Conservation (phyloP, 352 stramenopile species). For the Phytopythium montanum region DNA sequence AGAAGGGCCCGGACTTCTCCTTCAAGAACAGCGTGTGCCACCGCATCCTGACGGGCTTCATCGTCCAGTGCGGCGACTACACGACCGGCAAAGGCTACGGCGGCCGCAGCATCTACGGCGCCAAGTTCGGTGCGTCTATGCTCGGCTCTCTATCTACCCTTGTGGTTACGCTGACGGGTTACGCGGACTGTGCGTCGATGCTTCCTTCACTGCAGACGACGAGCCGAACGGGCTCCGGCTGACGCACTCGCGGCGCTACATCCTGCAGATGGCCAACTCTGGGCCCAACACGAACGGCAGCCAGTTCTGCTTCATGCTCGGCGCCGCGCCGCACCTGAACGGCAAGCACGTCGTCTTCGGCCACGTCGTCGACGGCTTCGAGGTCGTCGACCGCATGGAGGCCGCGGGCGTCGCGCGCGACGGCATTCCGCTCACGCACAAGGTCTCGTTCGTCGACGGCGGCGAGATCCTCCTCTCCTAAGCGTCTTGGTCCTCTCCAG, state of each 20-base stretch:
- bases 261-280: constrained; percentile 97
- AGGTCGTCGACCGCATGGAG: constrained; percentile 85
- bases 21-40: constrained; percentile 98
- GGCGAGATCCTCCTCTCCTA: constrained; percentile 53
- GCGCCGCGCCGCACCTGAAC: constrained; percentile 65
- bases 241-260: constrained; percentile 78
- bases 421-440: constrained; percentile 64
- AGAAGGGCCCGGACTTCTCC: constrained; percentile 90
- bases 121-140: constrained; percentile 84
- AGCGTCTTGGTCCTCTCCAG: not conserved
- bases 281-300: constrained; percentile 97
- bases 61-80: constrained; percentile 97
- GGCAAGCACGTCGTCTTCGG: constrained; percentile 85
- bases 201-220: constrained; percentile 59
- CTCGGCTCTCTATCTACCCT: not conserved
- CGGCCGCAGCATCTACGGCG: constrained; percentile 96
- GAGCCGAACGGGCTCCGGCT: constrained; percentile 91
- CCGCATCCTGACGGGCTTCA: constrained; percentile 97
- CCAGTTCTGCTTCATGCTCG: constrained; percentile 99
- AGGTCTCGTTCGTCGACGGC: constrained; percentile 68
- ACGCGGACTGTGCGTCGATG: not conserved
- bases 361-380: constrained; percentile 80
- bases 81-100: constrained; percentile 91
- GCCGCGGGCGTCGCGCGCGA: constrained; percentile 53
- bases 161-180: not conserved